Percentiles rank a stretch among this genome's conserved stretches.
These are phyloP conservation scores for Gossypium trilobum DNA, from an alignment of 441 rosid genomes.

Conservation along the genomic window DNA sequence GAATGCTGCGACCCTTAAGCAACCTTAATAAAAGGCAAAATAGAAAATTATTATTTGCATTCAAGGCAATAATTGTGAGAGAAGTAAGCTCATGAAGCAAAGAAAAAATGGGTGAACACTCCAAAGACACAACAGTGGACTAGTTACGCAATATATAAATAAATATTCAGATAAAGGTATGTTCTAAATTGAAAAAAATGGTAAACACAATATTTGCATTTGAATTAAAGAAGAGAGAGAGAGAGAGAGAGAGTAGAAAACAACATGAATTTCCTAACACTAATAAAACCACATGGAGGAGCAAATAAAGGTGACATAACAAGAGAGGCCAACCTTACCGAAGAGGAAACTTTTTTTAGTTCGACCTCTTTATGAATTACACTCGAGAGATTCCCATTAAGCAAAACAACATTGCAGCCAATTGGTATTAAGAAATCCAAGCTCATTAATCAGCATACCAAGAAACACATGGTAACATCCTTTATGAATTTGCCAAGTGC, in stretches of 20 bases:
- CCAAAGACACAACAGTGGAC: not conserved
- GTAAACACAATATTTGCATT: not conserved
- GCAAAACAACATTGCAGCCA: not conserved
- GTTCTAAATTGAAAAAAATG: not conserved
- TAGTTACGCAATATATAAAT: not conserved
- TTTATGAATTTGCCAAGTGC: not conserved
- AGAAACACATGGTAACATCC: not conserved
- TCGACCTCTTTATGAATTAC: not conserved
- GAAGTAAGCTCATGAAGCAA: conserved; percentile 10
- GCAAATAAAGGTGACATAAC: not conserved
- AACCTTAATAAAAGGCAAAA: conserved; percentile 32
- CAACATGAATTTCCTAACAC: not conserved
- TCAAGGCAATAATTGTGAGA: not conserved
- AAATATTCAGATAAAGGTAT: not conserved
- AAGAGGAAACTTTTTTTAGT: not conserved
- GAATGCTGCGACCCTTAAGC: conserved; percentile 87
- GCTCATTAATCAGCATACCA: not conserved
- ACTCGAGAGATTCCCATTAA: not conserved
- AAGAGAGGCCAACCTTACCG: not conserved
- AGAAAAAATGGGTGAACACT: not conserved
- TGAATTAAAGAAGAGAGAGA: not conserved
- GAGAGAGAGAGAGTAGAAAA: not conserved
- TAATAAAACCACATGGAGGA: not conserved
- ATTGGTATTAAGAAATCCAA: not conserved
- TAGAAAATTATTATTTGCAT: not conserved